Conservation (phyloP, 768 basidiomycete genomes). For the Wakefieldia striispora region DNA sequence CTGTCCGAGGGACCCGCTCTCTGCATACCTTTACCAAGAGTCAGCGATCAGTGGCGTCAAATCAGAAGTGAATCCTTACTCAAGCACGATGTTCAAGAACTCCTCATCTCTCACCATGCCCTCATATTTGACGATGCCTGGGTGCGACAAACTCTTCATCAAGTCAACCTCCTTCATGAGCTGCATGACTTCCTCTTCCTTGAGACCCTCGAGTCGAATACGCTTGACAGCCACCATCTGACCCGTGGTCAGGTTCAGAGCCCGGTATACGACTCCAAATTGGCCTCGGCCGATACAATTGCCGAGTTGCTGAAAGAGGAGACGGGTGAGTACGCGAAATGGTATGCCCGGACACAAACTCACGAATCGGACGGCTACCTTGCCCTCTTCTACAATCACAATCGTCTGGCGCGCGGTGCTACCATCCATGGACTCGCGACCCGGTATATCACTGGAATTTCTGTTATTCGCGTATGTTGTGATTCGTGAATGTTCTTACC, state of each 20-base stretch:
- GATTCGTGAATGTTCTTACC: slow-evolving; percentile 73
- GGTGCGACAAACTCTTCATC: slow-evolving; percentile 87
- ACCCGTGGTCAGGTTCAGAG: slow-evolving; percentile 89
- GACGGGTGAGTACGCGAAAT: slow-evolving; percentile 9
- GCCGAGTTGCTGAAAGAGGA: slow-evolving; percentile 77
- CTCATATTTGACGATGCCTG: slow-evolving; percentile 96
- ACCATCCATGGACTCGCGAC: slow-evolving; percentile 63
- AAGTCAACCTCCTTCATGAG: slow-evolving; percentile 95
- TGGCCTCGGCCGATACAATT: slow-evolving; percentile 97
- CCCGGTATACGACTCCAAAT: slow-evolving; percentile 94
- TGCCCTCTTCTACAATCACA: slow-evolving; percentile 78
- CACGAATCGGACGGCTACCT: slow-evolving; percentile 77
- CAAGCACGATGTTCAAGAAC: slow-evolving; percentile 88
- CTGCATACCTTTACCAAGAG: slow-evolving; percentile 68
- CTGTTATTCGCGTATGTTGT: slow-evolving; percentile 51
- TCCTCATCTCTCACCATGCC: slow-evolving; percentile 91
- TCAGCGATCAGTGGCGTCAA: slow-evolving; percentile 12
- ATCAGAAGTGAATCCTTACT: slow-evolving; percentile 51
- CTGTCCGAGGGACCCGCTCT: slow-evolving; percentile 93
- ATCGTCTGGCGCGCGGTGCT: slow-evolving; percentile 64
- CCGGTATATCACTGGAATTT: slow-evolving; percentile 64
- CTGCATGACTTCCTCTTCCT: slow-evolving; percentile 86
- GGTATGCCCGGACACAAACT: slow-evolving; percentile 34
- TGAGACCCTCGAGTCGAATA: slow-evolving; percentile 84
- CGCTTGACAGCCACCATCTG: slow-evolving; percentile 99